Base-by-base conservation (phyloP, 2,329 filamentous ascomycete genomes). In the Aspergillus sp. region DNA sequence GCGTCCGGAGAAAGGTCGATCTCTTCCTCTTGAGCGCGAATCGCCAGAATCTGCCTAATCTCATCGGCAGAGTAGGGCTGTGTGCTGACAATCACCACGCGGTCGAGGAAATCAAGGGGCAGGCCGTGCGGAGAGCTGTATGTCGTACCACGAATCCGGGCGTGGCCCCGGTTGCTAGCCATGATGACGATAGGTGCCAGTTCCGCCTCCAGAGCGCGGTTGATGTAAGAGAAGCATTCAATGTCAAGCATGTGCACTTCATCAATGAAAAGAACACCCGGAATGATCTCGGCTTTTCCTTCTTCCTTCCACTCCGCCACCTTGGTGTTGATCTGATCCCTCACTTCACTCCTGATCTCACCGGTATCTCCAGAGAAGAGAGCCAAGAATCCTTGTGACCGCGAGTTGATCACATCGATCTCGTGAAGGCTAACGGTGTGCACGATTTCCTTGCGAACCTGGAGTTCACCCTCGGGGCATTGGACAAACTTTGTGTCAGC, bases 211-310 rank as follows among this genome's bases (percentile, higher is more conserved):
- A 99, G 84, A 0, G 95, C 95, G 55, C 95, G 90, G 82, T 99
- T 99, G 83, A 99, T 90, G 82, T 96, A 99, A 48, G 92, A 96
- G 82, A 96, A 99, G 82, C 94, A 98, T 78, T 99, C 95, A 66
- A 98, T 97, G 76, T 99, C 95, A 60, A 99, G 90, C 94, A 99
- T 98, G 83, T 99, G 95, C 5, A 99, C 94, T 81, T 99, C 95
- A 72, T 99, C 95, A 71, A 99, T 96, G 82, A 99, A 99, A 7
- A 99, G 82, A 7, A 99, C 95, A 49, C 95, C 95, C 0, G 95
- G 95, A 0, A 99, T 92, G 57, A 99, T 98, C 79, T 96, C 93
- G 3, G 95, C 95, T 78, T 99, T 99, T 80, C 95, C 95, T 79
- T 99, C 95, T 78, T 99, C 95, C 79, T 96, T 97, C 95, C 95